These are phyloP conservation scores for Ulmus americana DNA, from an alignment of 331 rosid genomes.

Conservation along the genomic window DNA sequence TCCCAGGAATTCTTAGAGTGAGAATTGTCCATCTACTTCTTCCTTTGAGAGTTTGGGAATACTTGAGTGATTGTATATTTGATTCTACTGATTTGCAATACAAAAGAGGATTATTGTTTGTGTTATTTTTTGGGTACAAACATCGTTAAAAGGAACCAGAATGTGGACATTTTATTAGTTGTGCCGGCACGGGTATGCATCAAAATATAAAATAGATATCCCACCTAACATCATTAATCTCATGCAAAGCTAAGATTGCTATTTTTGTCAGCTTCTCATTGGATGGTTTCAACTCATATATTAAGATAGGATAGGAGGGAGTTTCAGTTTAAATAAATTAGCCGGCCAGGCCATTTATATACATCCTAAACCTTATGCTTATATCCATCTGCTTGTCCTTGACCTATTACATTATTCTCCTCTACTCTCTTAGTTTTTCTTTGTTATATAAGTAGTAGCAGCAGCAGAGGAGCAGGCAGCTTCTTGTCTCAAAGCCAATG, in stretches of 20 bases:
- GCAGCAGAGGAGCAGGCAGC: not conserved
- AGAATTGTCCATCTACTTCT: too few relatives aligned
- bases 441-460: not conserved
- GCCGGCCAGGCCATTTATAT: not conserved
- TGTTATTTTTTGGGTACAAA: too few relatives aligned
- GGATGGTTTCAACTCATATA: too few relatives aligned
- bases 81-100: too few relatives aligned
- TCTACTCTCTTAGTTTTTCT: not conserved
- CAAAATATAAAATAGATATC: not conserved
- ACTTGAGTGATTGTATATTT: too few relatives aligned
- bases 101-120: too few relatives aligned
- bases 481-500: not conserved
- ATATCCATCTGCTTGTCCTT: constrained; percentile 1
- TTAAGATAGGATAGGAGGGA: not conserved
- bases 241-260: not conserved
- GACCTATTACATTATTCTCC: not conserved
- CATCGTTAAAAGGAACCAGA: too few relatives aligned
- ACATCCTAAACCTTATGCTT: not conserved
- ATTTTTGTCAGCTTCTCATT: not conserved
- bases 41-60: too few relatives aligned
- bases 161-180: not conserved
- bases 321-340: not conserved
- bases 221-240: not conserved
- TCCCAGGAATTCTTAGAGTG: too few relatives aligned
- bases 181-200: not conserved